phyloP scores from a whole-genome alignment of 2,329 filamentous ascomycete genomes.

The Fonsecaea erecta region DNA sequence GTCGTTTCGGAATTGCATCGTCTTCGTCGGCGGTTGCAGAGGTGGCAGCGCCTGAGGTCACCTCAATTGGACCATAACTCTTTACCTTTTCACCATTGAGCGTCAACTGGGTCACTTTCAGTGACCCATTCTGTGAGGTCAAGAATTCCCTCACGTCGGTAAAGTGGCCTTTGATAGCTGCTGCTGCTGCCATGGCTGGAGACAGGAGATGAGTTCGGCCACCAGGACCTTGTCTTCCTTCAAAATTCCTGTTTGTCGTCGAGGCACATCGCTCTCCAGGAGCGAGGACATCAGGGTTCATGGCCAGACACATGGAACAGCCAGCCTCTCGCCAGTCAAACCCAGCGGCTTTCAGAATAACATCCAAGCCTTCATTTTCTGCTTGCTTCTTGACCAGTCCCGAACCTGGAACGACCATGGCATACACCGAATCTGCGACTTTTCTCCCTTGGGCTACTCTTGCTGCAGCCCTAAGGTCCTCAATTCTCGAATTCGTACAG shows the following conservation, averaged over 20 bases:
- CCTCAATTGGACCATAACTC: conserved; percentile 67
- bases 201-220: conserved; percentile 95
- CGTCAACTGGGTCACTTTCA: conserved; percentile 61
- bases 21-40: conserved; percentile 65
- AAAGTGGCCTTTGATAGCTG: conserved; percentile 85
- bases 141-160: conserved; percentile 84
- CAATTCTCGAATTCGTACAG: conserved; percentile 95
- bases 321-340: conserved; percentile 98
- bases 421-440: conserved; percentile 83
- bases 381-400: conserved; percentile 91
- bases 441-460: conserved; percentile 83
- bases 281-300: conserved; percentile 97
- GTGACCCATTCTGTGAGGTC: conserved; percentile 58
- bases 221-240: conserved; percentile 88
- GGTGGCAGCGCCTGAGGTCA: conserved; percentile 64
- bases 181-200: conserved; percentile 91
- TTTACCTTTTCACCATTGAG: conserved; percentile 58
- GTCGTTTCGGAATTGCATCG: conserved; percentile 62
- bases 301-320: conserved; percentile 98
- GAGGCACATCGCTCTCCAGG: conserved; percentile 91
- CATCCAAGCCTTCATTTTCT: conserved; percentile 87
- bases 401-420: conserved; percentile 94
- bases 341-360: conserved; percentile 86
- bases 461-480: conserved; percentile 87
- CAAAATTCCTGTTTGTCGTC: conserved; percentile 96